Evolutionary conservation across 345 rosid species (phyloP), one percentile per base, ranked within the genome.

Genomic region (Brassica juncea): DNA sequence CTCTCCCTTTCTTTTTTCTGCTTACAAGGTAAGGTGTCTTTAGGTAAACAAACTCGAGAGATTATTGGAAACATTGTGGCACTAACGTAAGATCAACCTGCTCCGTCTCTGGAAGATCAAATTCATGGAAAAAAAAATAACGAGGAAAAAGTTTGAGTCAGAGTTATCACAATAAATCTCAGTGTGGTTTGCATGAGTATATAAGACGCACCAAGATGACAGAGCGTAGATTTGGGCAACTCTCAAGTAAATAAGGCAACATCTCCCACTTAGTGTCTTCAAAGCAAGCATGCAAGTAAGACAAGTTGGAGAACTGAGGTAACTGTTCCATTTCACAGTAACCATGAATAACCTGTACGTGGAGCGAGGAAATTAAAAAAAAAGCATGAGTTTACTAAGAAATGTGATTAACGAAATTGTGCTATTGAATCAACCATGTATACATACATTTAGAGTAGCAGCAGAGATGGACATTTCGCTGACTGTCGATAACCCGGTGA

Each of bases 221-320:
- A 39, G 28, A 66, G 63, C 47, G 54, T 59, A 79, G 68, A 67
- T 58, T 79, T 21, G 80, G 80, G 21, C 68, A 80, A 75, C 55
- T 69, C 57, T 58, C 63, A 28, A 80, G 76, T 0, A 80, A 71
- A 39, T 21, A 8, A 54, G 76, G 80, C 68, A 80, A 35, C 76
- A 70, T 39, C 25, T 55, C 72, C 83, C 80, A 80, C 8, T 25
- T 15, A 16, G 66, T 35, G 10, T 37, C 54, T 16, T 6, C 4
- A 30, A 75, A 69, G 61, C 3, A 10, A 60, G 62, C 71, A 8
- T 80, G 28, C 76, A 80, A 75, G 60, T 4, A 19, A 39, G 76
- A 52, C 55, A 80, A 42, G 60, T 75, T 80, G 23, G 37, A 55
- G 72, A 80, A 75, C 2, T 64, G 71, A 63, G 83, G 76, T 16